Conservation (phyloP, 208 protist species). For the Jaenimonas drosophilae region DNA sequence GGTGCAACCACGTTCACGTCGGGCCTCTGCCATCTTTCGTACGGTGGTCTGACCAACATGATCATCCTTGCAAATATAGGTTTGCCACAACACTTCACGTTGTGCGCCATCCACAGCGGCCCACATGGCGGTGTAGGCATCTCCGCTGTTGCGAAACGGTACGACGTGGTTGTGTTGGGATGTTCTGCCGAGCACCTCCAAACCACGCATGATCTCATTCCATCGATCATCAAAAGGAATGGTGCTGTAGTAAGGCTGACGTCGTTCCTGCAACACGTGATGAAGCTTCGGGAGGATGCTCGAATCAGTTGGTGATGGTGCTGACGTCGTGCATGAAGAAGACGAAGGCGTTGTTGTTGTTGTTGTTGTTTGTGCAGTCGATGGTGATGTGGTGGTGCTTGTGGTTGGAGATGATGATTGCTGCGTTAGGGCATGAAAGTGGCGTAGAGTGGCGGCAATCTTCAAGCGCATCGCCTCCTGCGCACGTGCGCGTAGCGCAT, state of each 20-base stretch:
- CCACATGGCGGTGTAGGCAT: constrained; percentile 83
- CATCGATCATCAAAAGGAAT: constrained; percentile 61
- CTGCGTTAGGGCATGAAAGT: no score
- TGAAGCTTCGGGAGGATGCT: not conserved
- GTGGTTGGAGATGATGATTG: no score
- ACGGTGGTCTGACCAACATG: constrained; percentile 65
- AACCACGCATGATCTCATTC: constrained; percentile 44
- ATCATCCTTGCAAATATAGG: constrained; percentile 92
- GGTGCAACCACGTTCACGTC: constrained; percentile 41
- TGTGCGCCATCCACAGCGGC: constrained; percentile 63
- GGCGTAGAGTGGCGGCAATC: no score
- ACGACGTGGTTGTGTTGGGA: constrained; percentile 56
- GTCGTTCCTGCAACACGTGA: not conserved
- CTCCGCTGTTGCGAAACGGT: constrained; percentile 61
- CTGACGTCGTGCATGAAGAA: not conserved
- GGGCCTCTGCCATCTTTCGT: constrained; percentile 50
- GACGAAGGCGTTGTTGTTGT: no score
- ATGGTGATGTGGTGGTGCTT: no score
- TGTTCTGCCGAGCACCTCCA: constrained; percentile 50
- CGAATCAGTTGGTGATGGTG: not conserved
- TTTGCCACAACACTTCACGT: constrained; percentile 77
- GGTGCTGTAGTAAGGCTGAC: not conserved
- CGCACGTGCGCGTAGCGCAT: no score
- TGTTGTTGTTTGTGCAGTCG: no score
- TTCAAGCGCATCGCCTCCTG: no score